A percentile compares a stretch with the other conserved stretches of the same genome.
phyloP scores from a whole-genome alignment of 345 rosid species.

The Citrus cavaleriei region DNA sequence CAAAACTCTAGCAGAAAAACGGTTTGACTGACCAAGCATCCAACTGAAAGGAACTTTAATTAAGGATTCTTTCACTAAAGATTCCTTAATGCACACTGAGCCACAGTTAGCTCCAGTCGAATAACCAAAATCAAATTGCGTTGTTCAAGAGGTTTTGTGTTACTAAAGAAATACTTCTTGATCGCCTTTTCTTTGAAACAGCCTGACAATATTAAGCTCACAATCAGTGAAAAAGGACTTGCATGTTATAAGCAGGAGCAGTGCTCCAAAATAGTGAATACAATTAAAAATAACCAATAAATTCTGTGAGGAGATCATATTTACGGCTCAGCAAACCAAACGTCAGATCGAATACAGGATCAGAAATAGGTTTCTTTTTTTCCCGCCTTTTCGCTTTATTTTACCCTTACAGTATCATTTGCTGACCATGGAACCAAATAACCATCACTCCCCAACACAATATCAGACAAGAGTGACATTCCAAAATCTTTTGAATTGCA shows the following conservation, averaged over 20 bases:
- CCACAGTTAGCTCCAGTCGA: not conserved
- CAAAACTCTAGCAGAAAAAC: not conserved
- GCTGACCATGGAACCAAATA: not conserved
- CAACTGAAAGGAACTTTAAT: not conserved
- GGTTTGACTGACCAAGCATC: not conserved
- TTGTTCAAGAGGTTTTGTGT: constrained; percentile 21
- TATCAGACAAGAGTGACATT: not conserved
- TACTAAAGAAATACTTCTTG: constrained; percentile 43
- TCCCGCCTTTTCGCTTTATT: too few relatives aligned
- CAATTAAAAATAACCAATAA: not conserved
- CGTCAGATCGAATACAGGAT: not conserved
- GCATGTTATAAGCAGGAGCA: not conserved
- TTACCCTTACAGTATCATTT: too few relatives aligned
- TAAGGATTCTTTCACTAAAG: not conserved
- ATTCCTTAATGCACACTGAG: not conserved
- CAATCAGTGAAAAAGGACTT: constrained; percentile 3
- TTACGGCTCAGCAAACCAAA: not conserved
- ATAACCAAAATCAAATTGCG: not conserved
- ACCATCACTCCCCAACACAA: not conserved
- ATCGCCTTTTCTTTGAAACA: constrained; percentile 37
- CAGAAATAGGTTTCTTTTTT: not conserved
- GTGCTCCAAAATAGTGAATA: not conserved
- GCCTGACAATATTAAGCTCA: constrained; percentile 30
- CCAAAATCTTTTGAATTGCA: not conserved
- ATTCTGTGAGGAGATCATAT: not conserved